Percentiles rank a stretch among this genome's conserved stretches.
Conservation (phyloP, 257 asterid genomes). For the Avicennia marina region DNA sequence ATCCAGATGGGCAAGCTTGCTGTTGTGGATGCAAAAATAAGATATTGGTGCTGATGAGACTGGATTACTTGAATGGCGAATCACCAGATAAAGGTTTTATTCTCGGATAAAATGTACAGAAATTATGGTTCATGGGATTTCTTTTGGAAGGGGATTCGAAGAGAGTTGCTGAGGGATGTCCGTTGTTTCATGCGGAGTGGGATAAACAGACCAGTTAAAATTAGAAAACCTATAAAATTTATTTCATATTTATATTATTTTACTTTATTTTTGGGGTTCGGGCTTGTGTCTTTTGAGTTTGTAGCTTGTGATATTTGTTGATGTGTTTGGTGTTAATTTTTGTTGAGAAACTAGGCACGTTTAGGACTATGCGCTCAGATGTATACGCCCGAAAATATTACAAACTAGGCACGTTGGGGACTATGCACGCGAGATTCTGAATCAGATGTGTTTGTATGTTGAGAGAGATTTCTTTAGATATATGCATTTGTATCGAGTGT, state of each 20-base stretch:
- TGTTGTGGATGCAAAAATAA: conserved; percentile 1
- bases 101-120: neutral
- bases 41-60: conserved; percentile 10
- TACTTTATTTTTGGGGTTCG: conserved; percentile 4
- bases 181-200: neutral
- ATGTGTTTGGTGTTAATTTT: conserved; percentile 9
- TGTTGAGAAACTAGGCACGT: no score
- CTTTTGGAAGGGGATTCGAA: conserved; percentile 10
- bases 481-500: no score
- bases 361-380: no score
- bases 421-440: no score
- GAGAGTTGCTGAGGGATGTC: conserved; percentile 14
- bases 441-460: no score
- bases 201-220: conserved; percentile 10
- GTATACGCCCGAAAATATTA: no score
- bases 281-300: no score
- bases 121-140: conserved; percentile 9
- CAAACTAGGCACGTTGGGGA: no score
- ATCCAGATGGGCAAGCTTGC: conserved; percentile 3
- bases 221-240: conserved; percentile 11
- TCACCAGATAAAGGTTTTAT: neutral
- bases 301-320: no score
- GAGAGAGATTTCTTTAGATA: no score
- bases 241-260: conserved; percentile 1
- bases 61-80: neutral